Evolutionary conservation across 371 early-diverging fungal genomes (phyloP).

Genomic region (Hamiltosporidium tvaerminnensis): DNA sequence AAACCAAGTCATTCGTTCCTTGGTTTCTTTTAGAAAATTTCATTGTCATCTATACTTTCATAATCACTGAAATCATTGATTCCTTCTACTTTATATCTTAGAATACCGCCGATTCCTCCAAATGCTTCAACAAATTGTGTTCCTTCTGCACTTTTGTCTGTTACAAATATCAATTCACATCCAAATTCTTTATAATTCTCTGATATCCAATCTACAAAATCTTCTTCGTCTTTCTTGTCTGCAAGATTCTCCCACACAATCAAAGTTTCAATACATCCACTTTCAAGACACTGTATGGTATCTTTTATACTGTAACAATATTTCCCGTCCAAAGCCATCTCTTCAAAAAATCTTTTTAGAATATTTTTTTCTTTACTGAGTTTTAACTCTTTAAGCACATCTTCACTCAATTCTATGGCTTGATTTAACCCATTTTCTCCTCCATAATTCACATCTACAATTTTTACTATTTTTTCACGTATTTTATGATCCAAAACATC

Average conservation of each 20-base stretch:
- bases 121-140: conserved; percentile 95
- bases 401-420: conserved; percentile 83
- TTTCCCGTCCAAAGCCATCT: conserved; percentile 84
- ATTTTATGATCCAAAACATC: conserved; percentile 82
- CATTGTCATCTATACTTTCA: conserved; percentile 1
- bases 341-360: conserved; percentile 82
- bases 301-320: conserved; percentile 88
- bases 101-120: conserved; percentile 93
- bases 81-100: conserved; percentile 77
- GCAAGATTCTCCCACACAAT: conserved; percentile 89
- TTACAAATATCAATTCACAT: conserved; percentile 78
- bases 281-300: conserved; percentile 78
- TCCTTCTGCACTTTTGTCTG: conserved; percentile 88
- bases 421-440: conserved; percentile 97
- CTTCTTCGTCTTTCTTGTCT: conserved; percentile 60
- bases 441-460: conserved; percentile 93
- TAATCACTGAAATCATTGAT: not conserved
- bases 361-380: conserved; percentile 93
- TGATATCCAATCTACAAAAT: conserved; percentile 90
- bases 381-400: conserved; percentile 80
- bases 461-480: conserved; percentile 67
- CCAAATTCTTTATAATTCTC: conserved; percentile 89
- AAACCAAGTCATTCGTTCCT: no score
- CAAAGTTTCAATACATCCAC: conserved; percentile 83
- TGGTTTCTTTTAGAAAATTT: not conserved